phyloP scores from a whole-genome alignment of 1,139 yeast genomes.

The Zygosaccharomyces pseudobailii region DNA sequence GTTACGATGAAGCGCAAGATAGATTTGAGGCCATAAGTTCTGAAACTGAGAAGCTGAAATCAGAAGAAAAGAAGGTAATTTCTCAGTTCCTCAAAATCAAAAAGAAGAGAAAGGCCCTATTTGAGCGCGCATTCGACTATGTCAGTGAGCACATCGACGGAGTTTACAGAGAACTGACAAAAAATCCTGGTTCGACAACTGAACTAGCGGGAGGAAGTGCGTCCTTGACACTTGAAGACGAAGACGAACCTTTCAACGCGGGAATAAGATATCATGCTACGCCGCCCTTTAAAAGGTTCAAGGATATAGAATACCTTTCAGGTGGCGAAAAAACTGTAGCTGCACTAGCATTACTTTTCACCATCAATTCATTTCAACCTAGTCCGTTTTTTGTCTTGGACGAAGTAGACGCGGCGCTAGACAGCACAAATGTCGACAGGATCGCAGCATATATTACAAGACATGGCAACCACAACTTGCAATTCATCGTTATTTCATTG shows the following conservation, averaged over 20 bases:
- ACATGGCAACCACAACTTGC: constrained; percentile 76
- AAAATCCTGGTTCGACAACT: constrained; percentile 43
- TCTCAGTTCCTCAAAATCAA: constrained; percentile 59
- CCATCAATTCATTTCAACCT: constrained; percentile 86
- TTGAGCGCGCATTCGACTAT: constrained; percentile 71
- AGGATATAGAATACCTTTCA: constrained; percentile 87
- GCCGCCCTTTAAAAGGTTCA: constrained; percentile 93
- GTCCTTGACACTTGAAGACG: constrained; percentile 77
- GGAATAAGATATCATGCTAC: constrained; percentile 91
- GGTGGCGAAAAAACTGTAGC: constrained; percentile 99
- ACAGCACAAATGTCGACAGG: constrained; percentile 77
- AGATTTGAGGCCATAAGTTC: constrained; percentile 57
- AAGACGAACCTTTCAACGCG: constrained; percentile 78
- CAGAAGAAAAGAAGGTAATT: constrained; percentile 52
- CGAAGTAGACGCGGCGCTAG: constrained; percentile 96
- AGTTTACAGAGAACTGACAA: constrained; percentile 85
- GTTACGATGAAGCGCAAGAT: constrained; percentile 64
- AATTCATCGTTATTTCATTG: constrained; percentile 88
- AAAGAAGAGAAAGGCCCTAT: constrained; percentile 53
- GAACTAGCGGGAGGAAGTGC: constrained; percentile 92
- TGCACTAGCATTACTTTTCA: constrained; percentile 85
- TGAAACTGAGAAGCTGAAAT: constrained; percentile 62
- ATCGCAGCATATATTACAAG: constrained; percentile 79
- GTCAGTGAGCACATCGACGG: constrained; percentile 68
- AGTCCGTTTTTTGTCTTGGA: constrained; percentile 95